Evolutionary conservation across 2,329 filamentous ascomycete species (phyloP), one percentile per base, ranked within the genome.

Genomic region (Ophiostoma ulmi): DNA sequence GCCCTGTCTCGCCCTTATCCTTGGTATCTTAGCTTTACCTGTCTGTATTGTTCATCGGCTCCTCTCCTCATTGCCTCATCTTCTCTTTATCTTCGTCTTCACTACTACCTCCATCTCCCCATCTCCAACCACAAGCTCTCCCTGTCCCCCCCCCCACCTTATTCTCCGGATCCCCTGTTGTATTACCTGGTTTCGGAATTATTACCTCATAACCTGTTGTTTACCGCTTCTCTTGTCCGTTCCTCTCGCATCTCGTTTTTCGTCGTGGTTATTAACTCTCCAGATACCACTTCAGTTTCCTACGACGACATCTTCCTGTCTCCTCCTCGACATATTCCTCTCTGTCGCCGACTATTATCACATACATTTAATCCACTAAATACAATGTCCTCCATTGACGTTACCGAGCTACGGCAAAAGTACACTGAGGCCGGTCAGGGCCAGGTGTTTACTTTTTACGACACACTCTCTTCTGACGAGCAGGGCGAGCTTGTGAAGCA

Each of bases 361-460:
- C 7, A 65, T 22, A 65, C 35, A 22, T 48, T 0, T n/a, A 48
- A 48, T 48, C 17, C 17, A 58, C 11, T 22, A 14, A 7, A 38
- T 68, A 70, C 22, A 22, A 71, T 70, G 70, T 31, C 72, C 55
- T 66, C 68, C 48, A 64, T 38, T 48, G 70, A 92, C 77, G 82
- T 93, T 76, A 83, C 87, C 70, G 80, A 87, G 75, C 86, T 96
- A 58, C 87, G 87, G 80, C 82, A 89, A 74, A 91, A 90, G 79
- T 97, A 94, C 82, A 83, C 86, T 73, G 85, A 89, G 75, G 91
- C 91, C 67, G 87, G 86, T 41, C 93, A 97, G 81, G 90, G 87
- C 71, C 93, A 97, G 75, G 91, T 96, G 74, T 93, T 96, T 77
- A 85, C 90, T 71, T 98, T 94, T 81, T 97, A 91, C 83, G 92